Conservation (phyloP, 352 stramenopile genomes). For the Phytopythium delawarense region DNA sequence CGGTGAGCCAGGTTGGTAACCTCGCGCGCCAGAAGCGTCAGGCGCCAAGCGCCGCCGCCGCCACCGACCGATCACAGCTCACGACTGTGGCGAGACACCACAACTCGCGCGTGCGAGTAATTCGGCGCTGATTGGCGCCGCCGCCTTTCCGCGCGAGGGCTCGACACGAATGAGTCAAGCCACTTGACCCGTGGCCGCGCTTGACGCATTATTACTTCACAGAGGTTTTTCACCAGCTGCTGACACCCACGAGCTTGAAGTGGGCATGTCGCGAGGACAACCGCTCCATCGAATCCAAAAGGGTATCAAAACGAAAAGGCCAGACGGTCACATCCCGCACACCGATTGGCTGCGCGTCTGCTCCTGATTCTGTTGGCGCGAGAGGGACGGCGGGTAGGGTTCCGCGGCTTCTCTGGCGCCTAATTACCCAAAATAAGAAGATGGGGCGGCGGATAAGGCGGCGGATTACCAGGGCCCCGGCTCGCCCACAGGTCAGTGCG, state of each 20-base stretch:
- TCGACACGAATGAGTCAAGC: conserved; percentile 1
- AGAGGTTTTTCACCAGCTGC: background rate
- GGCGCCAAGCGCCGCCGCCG: background rate
- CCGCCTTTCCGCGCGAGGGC: background rate
- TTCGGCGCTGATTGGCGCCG: background rate
- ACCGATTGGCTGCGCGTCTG: background rate
- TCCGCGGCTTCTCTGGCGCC: background rate
- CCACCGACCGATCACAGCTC: background rate
- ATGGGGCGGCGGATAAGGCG: background rate
- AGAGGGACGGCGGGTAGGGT: background rate
- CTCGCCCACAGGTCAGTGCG: background rate
- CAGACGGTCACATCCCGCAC: background rate
- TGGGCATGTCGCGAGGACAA: background rate
- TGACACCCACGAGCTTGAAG: background rate
- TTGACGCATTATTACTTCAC: background rate
- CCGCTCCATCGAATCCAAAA: background rate
- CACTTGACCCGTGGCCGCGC: background rate
- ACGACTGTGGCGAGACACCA: background rate
- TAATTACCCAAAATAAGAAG: conserved; percentile 1
- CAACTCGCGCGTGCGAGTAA: conserved; percentile 1
- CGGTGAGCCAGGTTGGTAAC: background rate
- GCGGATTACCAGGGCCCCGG: background rate
- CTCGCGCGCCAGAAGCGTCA: background rate
- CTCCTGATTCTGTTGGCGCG: background rate
- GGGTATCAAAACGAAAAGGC: background rate